A percentile compares a stretch with the other conserved stretches of the same genome.
Evolutionary conservation across 352 stramenopile genomes (phyloP).

Genomic region (Phytophthora constricta): DNA sequence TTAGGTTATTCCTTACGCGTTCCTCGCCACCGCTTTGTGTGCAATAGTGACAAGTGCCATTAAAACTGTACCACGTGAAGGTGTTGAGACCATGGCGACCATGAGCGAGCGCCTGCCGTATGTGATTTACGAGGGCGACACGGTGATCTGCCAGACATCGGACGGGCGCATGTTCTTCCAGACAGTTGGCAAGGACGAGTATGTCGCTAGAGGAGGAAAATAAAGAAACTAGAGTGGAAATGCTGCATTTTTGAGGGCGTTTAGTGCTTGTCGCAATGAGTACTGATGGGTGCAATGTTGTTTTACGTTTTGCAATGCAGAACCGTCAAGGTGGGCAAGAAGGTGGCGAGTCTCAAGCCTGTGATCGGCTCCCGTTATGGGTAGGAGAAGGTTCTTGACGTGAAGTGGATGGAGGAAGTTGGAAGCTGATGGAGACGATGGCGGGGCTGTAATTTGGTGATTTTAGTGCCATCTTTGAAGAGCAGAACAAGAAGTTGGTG

Average conservation of each 20-base stretch:
- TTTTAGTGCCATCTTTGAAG: constrained; percentile 77
- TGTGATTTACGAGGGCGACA: constrained; percentile 88
- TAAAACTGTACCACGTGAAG: too few relatives aligned
- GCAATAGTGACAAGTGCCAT: too few relatives aligned
- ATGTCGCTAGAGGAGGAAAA: too few relatives aligned
- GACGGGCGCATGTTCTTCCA: constrained; percentile 89
- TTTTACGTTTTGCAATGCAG: constrained; percentile 15
- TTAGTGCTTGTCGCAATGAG: not conserved
- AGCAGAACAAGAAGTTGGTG: constrained; percentile 84
- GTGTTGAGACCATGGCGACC: constrained; percentile 13
- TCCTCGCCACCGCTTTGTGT: too few relatives aligned
- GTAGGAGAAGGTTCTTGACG: not conserved
- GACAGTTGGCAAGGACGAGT: constrained; percentile 74
- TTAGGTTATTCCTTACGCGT: too few relatives aligned
- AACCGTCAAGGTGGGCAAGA: constrained; percentile 85
- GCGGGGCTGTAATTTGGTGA: too few relatives aligned
- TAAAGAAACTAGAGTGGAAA: too few relatives aligned
- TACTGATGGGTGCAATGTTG: too few relatives aligned
- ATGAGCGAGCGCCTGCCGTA: constrained; percentile 49
- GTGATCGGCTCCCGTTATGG: constrained; percentile 81
- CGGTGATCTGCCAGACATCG: constrained; percentile 87
- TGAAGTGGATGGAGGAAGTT: not conserved
- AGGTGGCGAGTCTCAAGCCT: constrained; percentile 68
- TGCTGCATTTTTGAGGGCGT: not conserved
- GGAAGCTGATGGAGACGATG: too few relatives aligned